Percentiles rank a stretch among this genome's conserved stretches.
Conservation (phyloP, 148 eudicot species). For the Nepenthes gracilis region DNA sequence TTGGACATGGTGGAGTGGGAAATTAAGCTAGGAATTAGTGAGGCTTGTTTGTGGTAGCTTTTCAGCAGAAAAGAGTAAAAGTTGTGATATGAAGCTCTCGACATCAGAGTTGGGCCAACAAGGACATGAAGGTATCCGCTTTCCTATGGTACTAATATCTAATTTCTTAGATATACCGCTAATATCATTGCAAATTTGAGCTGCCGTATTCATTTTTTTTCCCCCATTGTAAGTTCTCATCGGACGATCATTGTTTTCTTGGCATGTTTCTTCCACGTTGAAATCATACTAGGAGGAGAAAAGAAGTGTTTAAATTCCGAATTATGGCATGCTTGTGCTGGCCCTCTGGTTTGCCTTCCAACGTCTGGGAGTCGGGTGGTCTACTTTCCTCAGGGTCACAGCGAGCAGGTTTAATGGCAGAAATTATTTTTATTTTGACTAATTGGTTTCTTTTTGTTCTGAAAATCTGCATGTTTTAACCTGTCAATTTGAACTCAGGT, state of each 20-base stretch:
- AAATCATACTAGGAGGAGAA: slow-evolving; percentile 4
- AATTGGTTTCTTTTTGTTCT: background rate
- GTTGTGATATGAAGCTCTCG: slow-evolving; percentile 42
- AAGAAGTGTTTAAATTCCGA: slow-evolving; percentile 84
- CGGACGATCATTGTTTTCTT: background rate
- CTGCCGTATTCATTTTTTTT: background rate
- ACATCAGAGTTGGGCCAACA: slow-evolving; percentile 32
- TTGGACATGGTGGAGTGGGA: slow-evolving; percentile 2
- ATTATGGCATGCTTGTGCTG: slow-evolving; percentile 98
- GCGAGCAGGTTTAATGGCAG: slow-evolving; percentile 65
- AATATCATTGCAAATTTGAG: background rate
- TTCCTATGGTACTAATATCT: background rate
- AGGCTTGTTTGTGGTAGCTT: slow-evolving; percentile 22
- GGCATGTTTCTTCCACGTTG: background rate
- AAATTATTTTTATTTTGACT: background rate
- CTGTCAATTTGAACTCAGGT: slow-evolving; percentile 42
- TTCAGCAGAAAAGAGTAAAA: slow-evolving; percentile 8
- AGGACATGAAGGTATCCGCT: slow-evolving; percentile 28
- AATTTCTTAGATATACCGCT: background rate
- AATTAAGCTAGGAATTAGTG: slow-evolving; percentile 16
- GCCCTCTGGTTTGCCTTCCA: slow-evolving; percentile 83
- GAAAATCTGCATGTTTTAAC: slow-evolving; percentile 3
- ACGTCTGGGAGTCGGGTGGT: slow-evolving; percentile 74
- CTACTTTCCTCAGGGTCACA: slow-evolving; percentile 97
- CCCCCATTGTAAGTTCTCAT: background rate